Base-by-base conservation (phyloP, 495 filamentous ascomycete species). In the Cryomyces minteri region DNA sequence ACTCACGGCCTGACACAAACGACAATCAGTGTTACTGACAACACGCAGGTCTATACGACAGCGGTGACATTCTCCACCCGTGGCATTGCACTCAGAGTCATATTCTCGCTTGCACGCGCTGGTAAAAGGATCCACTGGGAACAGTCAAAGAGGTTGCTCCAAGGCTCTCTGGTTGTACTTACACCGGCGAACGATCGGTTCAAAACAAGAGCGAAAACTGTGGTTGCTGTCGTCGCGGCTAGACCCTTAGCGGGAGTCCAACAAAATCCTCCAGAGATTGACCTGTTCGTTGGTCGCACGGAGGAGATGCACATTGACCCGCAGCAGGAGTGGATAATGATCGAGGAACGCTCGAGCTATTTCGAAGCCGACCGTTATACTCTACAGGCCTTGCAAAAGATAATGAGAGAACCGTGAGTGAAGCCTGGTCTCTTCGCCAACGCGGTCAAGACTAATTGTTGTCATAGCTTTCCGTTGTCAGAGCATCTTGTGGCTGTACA, bases 341-440 rank as follows among this genome's bases (percentile, higher is more conserved):
- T 90, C 0, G 83, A 93, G 53, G 67, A 78, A 4, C 66, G 76
- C 5, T 58, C 57, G 5, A 77, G 80, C 4, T 92, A 82, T 53
- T 92, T 72, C 44, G 87, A 94, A 56, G 72, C 81, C 0, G 63
- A 70, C 32, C 71, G 81, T 31, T 77, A 92, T 59, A 76, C 73
- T 0, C 65, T 94, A 62, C 62, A 69, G 30, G 80, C 80, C 30
- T 59, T 94, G 9, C 86, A 94, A 51, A 77, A 76, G 48, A 71
- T 87, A 54, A 72, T 68, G 2, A 50, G 54, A 4, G 73, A 80
- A 50, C 64, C 63, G 73, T 81, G 56, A 61, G 73, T 25, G 59
- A 4, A 31, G 32, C 30, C n/a, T 12, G 7, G 18, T 25, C 25
- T 18, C 10, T 10, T 14, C 8, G 8, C 32, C 14, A 33, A 43